Evolutionary conservation across 1,139 yeast species (phyloP), one percentile per base, ranked within the genome.

Genomic region (Diutina scorzettiae): DNA sequence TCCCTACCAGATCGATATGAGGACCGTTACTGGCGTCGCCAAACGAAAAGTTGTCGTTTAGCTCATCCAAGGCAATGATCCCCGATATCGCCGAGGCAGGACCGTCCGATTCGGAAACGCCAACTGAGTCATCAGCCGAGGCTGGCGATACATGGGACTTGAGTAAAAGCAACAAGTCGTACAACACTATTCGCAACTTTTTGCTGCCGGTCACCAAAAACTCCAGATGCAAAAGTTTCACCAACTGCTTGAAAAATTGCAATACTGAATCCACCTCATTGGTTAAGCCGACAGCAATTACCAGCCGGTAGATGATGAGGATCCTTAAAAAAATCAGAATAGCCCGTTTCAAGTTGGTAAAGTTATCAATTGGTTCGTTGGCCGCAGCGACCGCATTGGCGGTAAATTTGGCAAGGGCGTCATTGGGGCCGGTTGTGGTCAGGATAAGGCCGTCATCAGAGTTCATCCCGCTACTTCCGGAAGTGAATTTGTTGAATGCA

Each of bases 121-220:
- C 40, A 20, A n/a, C n/a, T n/a, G 39, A 19, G 11, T 27, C 12
- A 29, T 21, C 27, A 23, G 18, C 5, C 5, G 37, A 20, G 25
- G n/a, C n/a, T 5, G 17, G 24, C 8, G 33, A 14, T 52, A 60
- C 2, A 63, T 56, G 8, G 66, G 48, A 57, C 52, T 78, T 79
- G 51, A 80, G 60, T 3, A 83, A 70, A 2, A 78, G 59, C 33
- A 81, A 57, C 39, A 81, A 64, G 53, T 82, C 91, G 51, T 78
- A 79, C 1, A 81, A 59, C 47, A 81, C 59, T 43, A 81, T 73
- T 50, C 72, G 73, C 46, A 81, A 54, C 48, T 73, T 73, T 41
- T 74, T 73, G 50, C 69, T 68, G 30, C 58, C 60, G 3, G 62
- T 43, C 1, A 52, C 43, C 43, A 76, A 58, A 25, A 67, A 60